Percentiles rank a stretch among this genome's conserved stretches.
phyloP scores from a whole-genome alignment of 1,139 yeast genomes.

The Pichia terricola region DNA sequence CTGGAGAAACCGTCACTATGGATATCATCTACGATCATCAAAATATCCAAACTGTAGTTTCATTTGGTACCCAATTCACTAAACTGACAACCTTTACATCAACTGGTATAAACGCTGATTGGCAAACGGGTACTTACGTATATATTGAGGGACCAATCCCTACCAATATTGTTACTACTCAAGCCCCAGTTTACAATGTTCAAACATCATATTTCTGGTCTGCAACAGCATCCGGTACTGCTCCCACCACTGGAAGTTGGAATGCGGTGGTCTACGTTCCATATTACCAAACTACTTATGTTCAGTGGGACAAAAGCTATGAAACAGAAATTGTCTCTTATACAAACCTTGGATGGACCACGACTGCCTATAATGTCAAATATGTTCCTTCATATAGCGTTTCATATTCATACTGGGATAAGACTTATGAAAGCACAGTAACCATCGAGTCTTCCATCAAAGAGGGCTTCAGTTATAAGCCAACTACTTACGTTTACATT shows the following conservation, averaged over 20 bases:
- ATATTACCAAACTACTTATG: background rate
- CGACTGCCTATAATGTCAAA: conserved; percentile 3
- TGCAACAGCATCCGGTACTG: background rate
- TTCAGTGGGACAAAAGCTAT: conserved; percentile 2
- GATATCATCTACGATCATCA: conserved; percentile 1
- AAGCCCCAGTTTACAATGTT: background rate
- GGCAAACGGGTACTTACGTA: background rate
- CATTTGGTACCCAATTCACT: background rate
- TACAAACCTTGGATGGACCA: conserved; percentile 1
- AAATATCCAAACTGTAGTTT: background rate
- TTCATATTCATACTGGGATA: conserved; percentile 2
- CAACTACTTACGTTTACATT: background rate
- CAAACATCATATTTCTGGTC: background rate
- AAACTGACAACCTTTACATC: background rate
- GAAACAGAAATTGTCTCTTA: background rate
- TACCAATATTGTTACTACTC: background rate
- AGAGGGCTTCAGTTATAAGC: background rate
- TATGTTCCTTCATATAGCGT: conserved; percentile 2
- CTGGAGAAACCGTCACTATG: background rate
- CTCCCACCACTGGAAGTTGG: background rate
- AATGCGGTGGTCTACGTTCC: conserved; percentile 2
- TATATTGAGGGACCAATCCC: background rate
- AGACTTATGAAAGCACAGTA: background rate
- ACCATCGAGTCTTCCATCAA: background rate
- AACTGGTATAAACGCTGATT: background rate